Percentiles rank a stretch among this genome's conserved stretches.
phyloP scores from a whole-genome alignment of 306 rosid species.

The Astragalus glycyphyllos region DNA sequence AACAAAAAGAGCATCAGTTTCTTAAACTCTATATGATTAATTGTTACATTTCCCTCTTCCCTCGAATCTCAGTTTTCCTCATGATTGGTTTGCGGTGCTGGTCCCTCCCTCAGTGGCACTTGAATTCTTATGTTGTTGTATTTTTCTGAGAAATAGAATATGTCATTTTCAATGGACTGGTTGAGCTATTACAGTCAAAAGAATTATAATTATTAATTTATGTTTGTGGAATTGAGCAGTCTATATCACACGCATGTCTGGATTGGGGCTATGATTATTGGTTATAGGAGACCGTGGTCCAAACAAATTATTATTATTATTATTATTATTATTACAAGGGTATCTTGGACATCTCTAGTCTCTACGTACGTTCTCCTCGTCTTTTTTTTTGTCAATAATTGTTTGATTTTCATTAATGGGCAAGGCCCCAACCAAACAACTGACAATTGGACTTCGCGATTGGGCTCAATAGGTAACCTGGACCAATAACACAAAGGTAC shows the following conservation, averaged over 20 bases:
- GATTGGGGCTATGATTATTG: conserved; percentile 22
- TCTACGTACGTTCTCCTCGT: no score
- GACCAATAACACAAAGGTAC: no score
- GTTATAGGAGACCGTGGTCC: conserved; percentile 35
- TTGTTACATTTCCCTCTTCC: background rate
- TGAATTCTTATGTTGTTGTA: conserved; percentile 34
- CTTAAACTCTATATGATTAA: no score
- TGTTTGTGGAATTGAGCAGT: conserved; percentile 43
- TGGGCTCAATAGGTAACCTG: no score
- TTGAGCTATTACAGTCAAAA: conserved; percentile 40
- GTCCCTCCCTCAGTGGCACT: conserved; percentile 35
- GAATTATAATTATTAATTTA: conserved; percentile 44
- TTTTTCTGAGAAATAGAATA: conserved; percentile 40
- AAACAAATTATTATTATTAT: conserved; percentile 28
- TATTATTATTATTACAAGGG: background rate
- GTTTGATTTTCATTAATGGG: no score
- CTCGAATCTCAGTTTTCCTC: background rate
- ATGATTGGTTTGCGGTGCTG: conserved; percentile 29
- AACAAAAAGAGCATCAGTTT: no score
- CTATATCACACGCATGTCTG: conserved; percentile 52
- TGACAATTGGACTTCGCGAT: no score
- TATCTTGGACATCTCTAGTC: no score
- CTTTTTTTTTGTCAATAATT: no score
- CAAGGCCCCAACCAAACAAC: no score
- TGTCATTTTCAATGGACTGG: conserved; percentile 49